These are phyloP conservation scores for Brettanomyces custersianus DNA, from an alignment of 805 yeast genomes.

Conservation along the genomic window DNA sequence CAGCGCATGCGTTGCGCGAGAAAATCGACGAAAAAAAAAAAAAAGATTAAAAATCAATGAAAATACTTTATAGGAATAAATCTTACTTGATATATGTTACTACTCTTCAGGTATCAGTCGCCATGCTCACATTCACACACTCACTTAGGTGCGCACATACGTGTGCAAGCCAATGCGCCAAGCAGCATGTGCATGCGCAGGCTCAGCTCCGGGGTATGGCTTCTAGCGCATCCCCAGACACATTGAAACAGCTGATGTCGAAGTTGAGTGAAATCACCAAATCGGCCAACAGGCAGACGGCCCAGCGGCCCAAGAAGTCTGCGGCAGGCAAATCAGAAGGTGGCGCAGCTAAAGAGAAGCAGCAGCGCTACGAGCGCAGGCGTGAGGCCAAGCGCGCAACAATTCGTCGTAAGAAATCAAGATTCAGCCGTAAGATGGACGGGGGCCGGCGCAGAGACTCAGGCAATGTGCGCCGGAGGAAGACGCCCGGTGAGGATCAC, in stretches of 20 bases:
- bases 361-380: neutral
- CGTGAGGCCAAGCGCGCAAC: slow-evolving; percentile 1
- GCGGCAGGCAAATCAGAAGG: neutral
- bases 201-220: neutral
- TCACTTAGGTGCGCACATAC: no score
- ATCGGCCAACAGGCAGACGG: neutral
- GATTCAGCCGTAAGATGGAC: slow-evolving; percentile 2
- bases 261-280: slow-evolving; percentile 1
- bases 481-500: slow-evolving; percentile 10
- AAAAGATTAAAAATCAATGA: no score
- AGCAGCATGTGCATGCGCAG: neutral
- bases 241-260: neutral
- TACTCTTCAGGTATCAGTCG: no score
- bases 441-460: no score
- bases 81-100: no score
- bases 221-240: no score
- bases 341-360: neutral
- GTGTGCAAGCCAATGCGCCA: no score
- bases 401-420: slow-evolving; percentile 1
- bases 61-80: no score
- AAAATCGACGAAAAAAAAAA: no score
- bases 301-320: neutral
- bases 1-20: no score
- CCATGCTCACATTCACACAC: no score
- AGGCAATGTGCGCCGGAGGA: slow-evolving; percentile 4